Base-by-base conservation (phyloP, 2,329 filamentous ascomycete genomes). In the Apiospora phragmitis region DNA sequence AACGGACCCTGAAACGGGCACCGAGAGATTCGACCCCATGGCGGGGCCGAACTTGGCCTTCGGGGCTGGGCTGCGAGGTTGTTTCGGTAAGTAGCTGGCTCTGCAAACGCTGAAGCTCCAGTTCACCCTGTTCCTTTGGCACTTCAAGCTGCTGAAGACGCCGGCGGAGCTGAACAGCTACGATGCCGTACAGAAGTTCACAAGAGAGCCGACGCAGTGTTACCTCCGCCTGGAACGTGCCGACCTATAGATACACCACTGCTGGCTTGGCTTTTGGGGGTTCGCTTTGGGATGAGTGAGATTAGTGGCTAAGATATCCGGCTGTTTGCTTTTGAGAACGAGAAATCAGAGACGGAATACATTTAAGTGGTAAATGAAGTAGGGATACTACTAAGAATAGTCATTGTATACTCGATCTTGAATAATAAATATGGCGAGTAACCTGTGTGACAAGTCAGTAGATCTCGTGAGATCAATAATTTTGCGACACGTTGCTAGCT, bases 81-180 rank as follows among this genome's bases (percentile, higher is more conserved):
- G 77, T 59, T 79, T 72, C 55, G 77, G 77, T 9, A 71, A 69
- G 38, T 73, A 71, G 62, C 43, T 78, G 32, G 77, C 75, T 12
- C 70, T 73, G n/a, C 42, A 73, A n/a, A 71, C 73, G 69, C 49
- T 76, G 67, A 51, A 70, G 24, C 51, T 74, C 12, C 47, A 73
- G 21, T 38, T 72, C 9, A 69, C 72, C 0, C 67, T 76, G 69
- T 35, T 73, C 2, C 68, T 74, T 3, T 76, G 75, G 75, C 43
- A 72, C 26, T 75, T 76, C 45, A 68, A 72, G n/a, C 49, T 76
- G 18, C 66, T 65, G 14, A 6, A 42, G 35, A 47, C 59, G 24
- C 62, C 68, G 35, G 24, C 29, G 9, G 45, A 62, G 26, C 55
- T 72, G 72, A 73, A 49, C n/a, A 51, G 51, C 24, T 68, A 51